A percentile compares a stretch with the other conserved stretches of the same genome.
These are phyloP conservation scores for Wickerhamomyces canadensis DNA, from an alignment of 805 yeast genomes.

Conservation along the genomic window DNA sequence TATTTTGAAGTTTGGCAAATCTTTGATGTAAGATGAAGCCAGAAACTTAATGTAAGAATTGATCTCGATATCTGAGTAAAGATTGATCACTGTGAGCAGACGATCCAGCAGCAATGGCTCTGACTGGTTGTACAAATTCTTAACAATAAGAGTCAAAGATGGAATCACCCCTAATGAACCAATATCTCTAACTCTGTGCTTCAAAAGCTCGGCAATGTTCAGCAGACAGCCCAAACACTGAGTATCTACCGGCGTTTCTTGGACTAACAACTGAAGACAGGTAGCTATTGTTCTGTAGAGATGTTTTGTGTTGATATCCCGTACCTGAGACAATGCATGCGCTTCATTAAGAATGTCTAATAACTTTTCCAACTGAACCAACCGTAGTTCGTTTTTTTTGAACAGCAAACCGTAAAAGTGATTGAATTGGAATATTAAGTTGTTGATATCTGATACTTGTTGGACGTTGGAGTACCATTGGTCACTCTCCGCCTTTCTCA, in stretches of 20 bases:
- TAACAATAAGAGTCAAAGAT: background rate
- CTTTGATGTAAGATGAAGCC: constrained; percentile 3
- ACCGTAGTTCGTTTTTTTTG: constrained; percentile 8
- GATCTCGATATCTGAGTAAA: constrained; percentile 1
- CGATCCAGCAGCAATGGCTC: background rate
- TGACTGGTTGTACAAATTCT: background rate
- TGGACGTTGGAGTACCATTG: constrained; percentile 14
- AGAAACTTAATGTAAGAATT: constrained; percentile 4
- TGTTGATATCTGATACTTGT: background rate
- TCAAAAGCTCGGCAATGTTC: constrained; percentile 1
- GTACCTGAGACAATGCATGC: background rate
- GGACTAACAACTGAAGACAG: constrained; percentile 5
- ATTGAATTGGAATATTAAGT: constrained; percentile 22
- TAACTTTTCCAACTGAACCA: constrained; percentile 2
- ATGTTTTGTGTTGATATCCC: constrained; percentile 1
- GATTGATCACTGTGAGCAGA: background rate
- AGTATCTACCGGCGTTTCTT: constrained; percentile 1
- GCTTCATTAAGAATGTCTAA: background rate
- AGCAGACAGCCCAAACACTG: constrained; percentile 3
- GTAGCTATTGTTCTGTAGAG: constrained; percentile 7
- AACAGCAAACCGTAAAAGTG: constrained; percentile 25
- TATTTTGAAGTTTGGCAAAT: constrained; percentile 2
- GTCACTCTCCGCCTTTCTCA: constrained; percentile 18
- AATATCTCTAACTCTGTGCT: no score
- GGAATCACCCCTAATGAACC: background rate